Percentiles rank a stretch among this genome's conserved stretches.
These are phyloP conservation scores for Domatiomyces globalis DNA, from an alignment of 2,329 filamentous ascomycete species.

Conservation along the genomic window DNA sequence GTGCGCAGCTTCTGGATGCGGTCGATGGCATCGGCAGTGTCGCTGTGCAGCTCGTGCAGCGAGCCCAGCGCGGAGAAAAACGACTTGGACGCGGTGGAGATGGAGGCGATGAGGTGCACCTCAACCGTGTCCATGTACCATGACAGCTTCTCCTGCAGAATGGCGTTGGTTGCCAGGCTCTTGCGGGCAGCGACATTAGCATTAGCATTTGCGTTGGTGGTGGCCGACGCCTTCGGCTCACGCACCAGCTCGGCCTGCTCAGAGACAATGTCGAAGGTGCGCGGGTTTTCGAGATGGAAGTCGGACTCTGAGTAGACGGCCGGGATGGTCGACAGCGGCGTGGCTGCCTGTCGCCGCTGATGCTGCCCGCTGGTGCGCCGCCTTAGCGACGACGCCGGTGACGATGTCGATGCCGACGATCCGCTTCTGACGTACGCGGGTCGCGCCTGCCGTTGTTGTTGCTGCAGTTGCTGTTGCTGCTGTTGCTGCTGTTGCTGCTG, in stretches of 20 bases:
- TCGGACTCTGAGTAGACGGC: constrained; percentile 87
- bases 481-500: not conserved
- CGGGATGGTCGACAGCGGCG: constrained; percentile 83
- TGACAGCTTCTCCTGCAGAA: constrained; percentile 91
- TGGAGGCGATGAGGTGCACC: constrained; percentile 89
- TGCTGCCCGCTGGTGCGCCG: constrained; percentile 38
- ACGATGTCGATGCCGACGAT: constrained; percentile 29
- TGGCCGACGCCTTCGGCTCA: constrained; percentile 41
- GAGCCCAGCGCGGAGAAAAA: constrained; percentile 93
- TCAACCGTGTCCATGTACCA: constrained; percentile 99
- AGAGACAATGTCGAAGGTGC: constrained; percentile 92
- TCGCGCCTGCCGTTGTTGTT: constrained; percentile 35
- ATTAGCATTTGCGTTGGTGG: constrained; percentile 5
- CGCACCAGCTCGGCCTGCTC: constrained; percentile 93
- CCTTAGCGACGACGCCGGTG: constrained; percentile 29
- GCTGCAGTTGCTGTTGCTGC: not conserved
- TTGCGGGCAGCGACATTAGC: constrained; percentile 43
- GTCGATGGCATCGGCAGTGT: constrained; percentile 79
- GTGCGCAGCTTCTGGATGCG: constrained; percentile 68
- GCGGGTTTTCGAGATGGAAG: constrained; percentile 88
- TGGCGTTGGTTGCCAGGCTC: constrained; percentile 86
- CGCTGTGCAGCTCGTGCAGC: constrained; percentile 75
- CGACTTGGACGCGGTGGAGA: constrained; percentile 85
- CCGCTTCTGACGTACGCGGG: constrained; percentile 24
- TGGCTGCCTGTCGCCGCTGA: constrained; percentile 51